Evolutionary conservation across 306 rosid genomes (phyloP), one percentile per base, ranked within the genome.

Genomic region (Glycine soja): DNA sequence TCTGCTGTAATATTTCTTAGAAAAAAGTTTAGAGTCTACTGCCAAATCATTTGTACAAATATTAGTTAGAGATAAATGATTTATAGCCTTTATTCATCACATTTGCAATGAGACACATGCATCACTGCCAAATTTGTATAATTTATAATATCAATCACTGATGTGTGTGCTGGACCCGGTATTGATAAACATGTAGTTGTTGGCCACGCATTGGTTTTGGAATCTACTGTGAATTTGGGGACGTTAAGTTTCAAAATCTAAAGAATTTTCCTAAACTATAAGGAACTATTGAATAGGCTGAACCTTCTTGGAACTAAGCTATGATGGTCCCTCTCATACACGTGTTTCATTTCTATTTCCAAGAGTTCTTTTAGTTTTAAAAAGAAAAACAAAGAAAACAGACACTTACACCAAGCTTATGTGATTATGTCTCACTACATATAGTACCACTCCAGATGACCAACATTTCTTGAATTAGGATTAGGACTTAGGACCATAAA

Each of bases 161-260:
- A 46, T 72, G 73, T 51, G 79, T 72, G 73, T 63, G 79, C 57
- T 72, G 84, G 74, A 62, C 32, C 47, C 12, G 12, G 19, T 11
- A 15, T 69, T 47, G 67, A 47, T 82, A 8, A 58, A 15, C 59
- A 57, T 47, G 46, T 48, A 47, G 81, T 6, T 69, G 16, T 48
- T 70, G 64, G 48, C 48, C 53, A 62, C 12, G 34, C 15, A 81
- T 34, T 48, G 69, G 54, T 59, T 42, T 63, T 64, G 74, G 70
- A 72, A 38, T 61, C 69, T 74, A 19, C 68, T 42, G 8, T 16
- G 79, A 72, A 72, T 72, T 30, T 50, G 56, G 54, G 65, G 32
- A 71, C 50, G 16, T 36, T 36, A 66, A 54, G 59, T 65, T 42
- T 8, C 51, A 65, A 70, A 74, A 43, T 74, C 63, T 65, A 19